Base-by-base conservation (phyloP, 805 yeast genomes). In the Kodamaea restingae region DNA sequence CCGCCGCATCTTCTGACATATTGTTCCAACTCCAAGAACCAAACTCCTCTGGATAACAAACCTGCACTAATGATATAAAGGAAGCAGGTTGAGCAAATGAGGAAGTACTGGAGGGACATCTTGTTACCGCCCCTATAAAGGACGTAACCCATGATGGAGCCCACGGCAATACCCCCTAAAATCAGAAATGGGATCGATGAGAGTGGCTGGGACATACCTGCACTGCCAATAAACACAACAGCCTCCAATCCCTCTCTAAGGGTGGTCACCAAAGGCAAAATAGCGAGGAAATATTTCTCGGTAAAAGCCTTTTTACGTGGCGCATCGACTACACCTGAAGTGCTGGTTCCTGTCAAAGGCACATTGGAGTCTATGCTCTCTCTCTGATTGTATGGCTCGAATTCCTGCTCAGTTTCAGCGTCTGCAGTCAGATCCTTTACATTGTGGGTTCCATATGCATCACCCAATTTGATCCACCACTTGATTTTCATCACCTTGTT, bases 401-500 rank as follows among this genome's bases (percentile, higher is more conserved):
- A 22, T 11, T 21, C 33, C 18, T 36, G 25, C 11, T 37, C 40
- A 3, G 18, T 4, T 7, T 36, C 35, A 2, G 17, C 17, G 14
- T 35, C 36, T 4, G 22, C 11, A 15, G 15, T 35, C 18, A 12
- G 22, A 26, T 2, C 34, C 39, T 12, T 39, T 39, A 7, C 12
- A 10, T 5, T 14, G 15, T 50, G 45, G 25, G 49, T 45, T 42
- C 25, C 42, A 18, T 65, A 67, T 1, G 72, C 73, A 37, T 66
- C 67, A 2, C 72, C 71, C 37, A 68, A 54, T 44, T 69, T 69
- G 43, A 61, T 58, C 70, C 70, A 65, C 84, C 95, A 90, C 62
- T 88, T 88, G 42, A 82, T 80, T 51, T 87, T 81, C 73, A 88
- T 67, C 37, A 68, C 66, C 55, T 84, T 81, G 49, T 88, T 86